A percentile compares a stretch with the other conserved stretches of the same genome.
These are phyloP conservation scores for Mycena filopes DNA, from an alignment of 768 basidiomycete genomes.

Conservation along the genomic window DNA sequence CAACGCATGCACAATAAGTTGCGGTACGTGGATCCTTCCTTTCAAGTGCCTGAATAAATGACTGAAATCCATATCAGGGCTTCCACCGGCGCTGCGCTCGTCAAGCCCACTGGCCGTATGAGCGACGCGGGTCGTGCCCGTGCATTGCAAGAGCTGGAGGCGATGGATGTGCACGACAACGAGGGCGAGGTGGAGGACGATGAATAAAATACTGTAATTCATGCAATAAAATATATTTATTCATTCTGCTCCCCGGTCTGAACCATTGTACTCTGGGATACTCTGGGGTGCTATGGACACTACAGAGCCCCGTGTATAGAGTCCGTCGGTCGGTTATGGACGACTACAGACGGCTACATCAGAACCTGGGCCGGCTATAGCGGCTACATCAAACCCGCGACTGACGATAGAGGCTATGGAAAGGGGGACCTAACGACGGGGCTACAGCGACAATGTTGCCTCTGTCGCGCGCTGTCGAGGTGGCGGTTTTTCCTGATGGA, in stretches of 20 bases:
- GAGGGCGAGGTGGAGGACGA: not conserved
- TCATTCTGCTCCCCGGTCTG: not conserved
- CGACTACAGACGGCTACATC: not conserved
- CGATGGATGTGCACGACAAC: not conserved
- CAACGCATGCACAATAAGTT: conserved; percentile 16
- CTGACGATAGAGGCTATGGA: conserved; percentile 6
- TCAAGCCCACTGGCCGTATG: not conserved
- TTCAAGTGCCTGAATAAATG: not conserved
- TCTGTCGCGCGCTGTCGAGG: not conserved
- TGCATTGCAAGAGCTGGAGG: not conserved
- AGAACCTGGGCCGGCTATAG: not conserved
- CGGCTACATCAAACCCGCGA: not conserved
- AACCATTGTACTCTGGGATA: not conserved
- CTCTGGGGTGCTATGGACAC: not conserved
- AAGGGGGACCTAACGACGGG: conserved; percentile 6
- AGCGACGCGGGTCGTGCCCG: conserved; percentile 1
- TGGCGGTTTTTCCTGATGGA: conserved; percentile 1
- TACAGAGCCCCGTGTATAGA: not conserved
- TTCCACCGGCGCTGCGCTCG: not conserved
- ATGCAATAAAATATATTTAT: not conserved
- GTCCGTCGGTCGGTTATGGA: not conserved
- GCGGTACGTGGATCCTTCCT: conserved; percentile 4
- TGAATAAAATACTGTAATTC: not conserved
- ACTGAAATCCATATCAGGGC: not conserved
- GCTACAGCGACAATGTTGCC: not conserved